Evolutionary conservation across 768 basidiomycete species (phyloP), one percentile per base, ranked within the genome.

Genomic region (Collybia sp.): DNA sequence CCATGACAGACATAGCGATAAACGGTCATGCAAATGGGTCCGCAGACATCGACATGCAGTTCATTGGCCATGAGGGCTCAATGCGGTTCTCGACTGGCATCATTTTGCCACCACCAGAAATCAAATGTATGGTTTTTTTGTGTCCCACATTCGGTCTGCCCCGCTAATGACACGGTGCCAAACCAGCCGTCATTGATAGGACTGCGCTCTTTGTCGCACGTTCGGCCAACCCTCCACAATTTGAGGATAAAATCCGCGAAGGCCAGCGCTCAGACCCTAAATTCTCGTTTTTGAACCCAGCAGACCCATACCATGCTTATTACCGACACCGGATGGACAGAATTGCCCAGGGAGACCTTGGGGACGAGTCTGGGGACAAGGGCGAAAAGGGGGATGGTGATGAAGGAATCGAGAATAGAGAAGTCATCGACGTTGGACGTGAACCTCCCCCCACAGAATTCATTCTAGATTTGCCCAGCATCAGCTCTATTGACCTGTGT

Each of bases 221-320:
- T 53, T 95, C 93, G n/a, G 88, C 87, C 19, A 90, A 96, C 58
- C 93, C 94, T 6, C 80, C 83, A 9, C 82, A 87, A 56, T 93
- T 99, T 60, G 95, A 98, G 70, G 91, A 93, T 62, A 94, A 95
- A 70, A 93, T 99, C 65, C 83, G 93, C 57, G 93, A 97, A 69
- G 88, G 89, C 58, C 94, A 94, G 67, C 90, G 93, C 69, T 79
- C 83, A 53, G 95, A 98, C 73, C 92, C 93, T 47, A 95, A 96
- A 70, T 99, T 98, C 76, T 93, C 95, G 47, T 99, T 99, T 75
- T 80, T 99, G 65, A 95, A 95, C 72, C 85, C 91, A 51, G 81
- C 82, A 41, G 96, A 99, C 75, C 92, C 96, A 53, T 99, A 96
- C 72, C 92, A 98, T 83, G 90, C 90, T 50, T 98, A 99, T 70